Conservation (phyloP, 257 asterid species). For the Solanum dulcamara region DNA sequence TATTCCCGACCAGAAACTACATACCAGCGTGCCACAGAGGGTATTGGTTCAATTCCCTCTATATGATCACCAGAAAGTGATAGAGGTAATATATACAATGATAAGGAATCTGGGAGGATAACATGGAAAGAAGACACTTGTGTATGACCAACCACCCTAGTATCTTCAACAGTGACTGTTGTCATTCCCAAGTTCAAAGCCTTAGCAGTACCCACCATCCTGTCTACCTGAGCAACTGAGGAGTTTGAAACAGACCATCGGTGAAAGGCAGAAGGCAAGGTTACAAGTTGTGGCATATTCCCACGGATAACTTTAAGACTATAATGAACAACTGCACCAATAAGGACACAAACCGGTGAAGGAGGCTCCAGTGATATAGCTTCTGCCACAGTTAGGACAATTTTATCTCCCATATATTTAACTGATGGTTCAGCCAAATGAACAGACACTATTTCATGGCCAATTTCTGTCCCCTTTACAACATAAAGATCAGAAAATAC, state of each 20-base stretch:
- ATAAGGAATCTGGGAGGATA: conserved; percentile 64
- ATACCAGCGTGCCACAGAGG: conserved; percentile 72
- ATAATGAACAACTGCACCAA: conserved; percentile 63
- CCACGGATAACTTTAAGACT: conserved; percentile 68
- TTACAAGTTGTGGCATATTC: conserved; percentile 50
- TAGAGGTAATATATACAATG: conserved; percentile 47
- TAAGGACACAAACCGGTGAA: conserved; percentile 71
- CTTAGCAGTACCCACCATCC: conserved; percentile 40
- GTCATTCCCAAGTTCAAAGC: conserved; percentile 66
- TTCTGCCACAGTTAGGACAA: conserved; percentile 84
- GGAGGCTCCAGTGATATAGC: conserved; percentile 92
- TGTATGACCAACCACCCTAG: conserved; percentile 73
- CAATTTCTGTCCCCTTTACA: conserved; percentile 79
- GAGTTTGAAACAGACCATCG: conserved; percentile 67
- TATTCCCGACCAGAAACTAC: conserved; percentile 60
- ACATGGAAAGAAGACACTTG: conserved; percentile 77
- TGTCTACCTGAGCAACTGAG: conserved; percentile 70
- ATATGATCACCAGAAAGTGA: conserved; percentile 38
- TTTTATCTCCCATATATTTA: conserved; percentile 49
- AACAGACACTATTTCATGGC: conserved; percentile 80
- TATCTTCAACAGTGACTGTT: conserved; percentile 64
- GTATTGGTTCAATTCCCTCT: conserved; percentile 37
- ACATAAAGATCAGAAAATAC: conserved; percentile 74
- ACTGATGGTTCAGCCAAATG: conserved; percentile 58
- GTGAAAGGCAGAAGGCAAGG: conserved; percentile 69